phyloP scores from a whole-genome alignment of 441 rosid species.

The Dalechampia spathulata region DNA sequence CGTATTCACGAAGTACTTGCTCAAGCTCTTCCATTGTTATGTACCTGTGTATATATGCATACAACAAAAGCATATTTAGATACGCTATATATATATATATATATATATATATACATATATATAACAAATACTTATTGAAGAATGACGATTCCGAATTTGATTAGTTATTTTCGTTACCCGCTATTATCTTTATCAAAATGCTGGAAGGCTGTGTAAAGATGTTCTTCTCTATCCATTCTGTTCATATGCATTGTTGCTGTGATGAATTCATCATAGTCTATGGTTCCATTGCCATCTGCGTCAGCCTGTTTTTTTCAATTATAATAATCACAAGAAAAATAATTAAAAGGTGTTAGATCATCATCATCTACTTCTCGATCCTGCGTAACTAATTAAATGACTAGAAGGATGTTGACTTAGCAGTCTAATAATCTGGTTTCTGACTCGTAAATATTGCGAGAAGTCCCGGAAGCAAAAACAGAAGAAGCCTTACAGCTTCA shows the following conservation, averaged over 20 bases:
- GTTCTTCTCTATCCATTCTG: slow-evolving; percentile 86
- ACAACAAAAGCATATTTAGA: background rate
- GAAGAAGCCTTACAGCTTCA: slow-evolving; percentile 72
- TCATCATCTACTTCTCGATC: too few species aligned
- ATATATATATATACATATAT: background rate
- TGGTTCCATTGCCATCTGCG: slow-evolving; percentile 89
- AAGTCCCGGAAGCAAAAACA: too few species aligned
- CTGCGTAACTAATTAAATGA: too few species aligned
- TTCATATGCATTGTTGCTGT: slow-evolving; percentile 93
- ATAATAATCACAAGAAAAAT: background rate
- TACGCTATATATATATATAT: background rate
- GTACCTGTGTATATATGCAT: slow-evolving; percentile 37
- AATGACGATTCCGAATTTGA: background rate
- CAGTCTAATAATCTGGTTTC: background rate
- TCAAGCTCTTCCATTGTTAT: slow-evolving; percentile 89
- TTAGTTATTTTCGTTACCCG: slow-evolving; percentile 38
- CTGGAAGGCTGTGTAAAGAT: slow-evolving; percentile 89
- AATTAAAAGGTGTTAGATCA: too few species aligned
- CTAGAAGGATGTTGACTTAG: too few species aligned
- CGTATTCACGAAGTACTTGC: slow-evolving; percentile 78
- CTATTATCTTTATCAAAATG: slow-evolving; percentile 93
- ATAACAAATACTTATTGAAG: too few species aligned
- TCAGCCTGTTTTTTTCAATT: slow-evolving; percentile 49
- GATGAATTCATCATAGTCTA: slow-evolving; percentile 88
- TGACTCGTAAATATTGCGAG: background rate